Conservation (phyloP, 371 early-diverging fungal species). For the Entomophthora muscae region DNA sequence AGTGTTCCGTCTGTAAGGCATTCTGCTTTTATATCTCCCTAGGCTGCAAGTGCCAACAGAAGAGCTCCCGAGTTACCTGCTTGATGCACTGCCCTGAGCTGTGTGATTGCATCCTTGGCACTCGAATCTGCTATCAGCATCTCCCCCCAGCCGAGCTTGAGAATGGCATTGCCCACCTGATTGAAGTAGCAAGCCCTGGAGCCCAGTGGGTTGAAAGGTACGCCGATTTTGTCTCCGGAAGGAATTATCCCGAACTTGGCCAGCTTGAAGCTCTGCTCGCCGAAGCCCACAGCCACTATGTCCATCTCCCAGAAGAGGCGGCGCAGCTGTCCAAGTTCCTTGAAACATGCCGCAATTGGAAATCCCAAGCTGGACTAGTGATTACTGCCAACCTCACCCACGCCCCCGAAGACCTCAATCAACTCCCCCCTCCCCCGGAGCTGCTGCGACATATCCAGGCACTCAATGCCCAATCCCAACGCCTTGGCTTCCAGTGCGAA, state of each 20-base stretch:
- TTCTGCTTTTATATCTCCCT: not conserved
- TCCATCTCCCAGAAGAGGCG: not conserved
- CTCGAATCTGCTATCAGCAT: not conserved
- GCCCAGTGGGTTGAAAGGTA: not conserved
- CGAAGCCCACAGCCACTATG: not conserved
- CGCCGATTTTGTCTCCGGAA: not conserved
- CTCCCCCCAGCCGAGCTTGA: not conserved
- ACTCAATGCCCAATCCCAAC: not conserved
- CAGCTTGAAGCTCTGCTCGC: not conserved
- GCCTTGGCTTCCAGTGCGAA: not conserved
- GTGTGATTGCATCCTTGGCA: not conserved
- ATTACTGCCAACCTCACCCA: not conserved
- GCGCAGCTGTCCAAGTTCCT: not conserved
- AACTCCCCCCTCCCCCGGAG: not conserved
- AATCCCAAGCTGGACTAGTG: not conserved
- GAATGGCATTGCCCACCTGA: not conserved
- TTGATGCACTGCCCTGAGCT: not conserved
- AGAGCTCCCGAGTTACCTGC: not conserved
- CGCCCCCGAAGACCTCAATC: not conserved
- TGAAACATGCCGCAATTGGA: not conserved
- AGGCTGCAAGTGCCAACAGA: not conserved
- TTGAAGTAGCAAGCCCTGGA: not conserved
- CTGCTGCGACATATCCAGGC: not conserved
- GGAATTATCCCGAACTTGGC: not conserved
- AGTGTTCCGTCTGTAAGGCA: not conserved